Base-by-base conservation (phyloP, 495 filamentous ascomycete genomes). In the Haplographium delicatum region DNA sequence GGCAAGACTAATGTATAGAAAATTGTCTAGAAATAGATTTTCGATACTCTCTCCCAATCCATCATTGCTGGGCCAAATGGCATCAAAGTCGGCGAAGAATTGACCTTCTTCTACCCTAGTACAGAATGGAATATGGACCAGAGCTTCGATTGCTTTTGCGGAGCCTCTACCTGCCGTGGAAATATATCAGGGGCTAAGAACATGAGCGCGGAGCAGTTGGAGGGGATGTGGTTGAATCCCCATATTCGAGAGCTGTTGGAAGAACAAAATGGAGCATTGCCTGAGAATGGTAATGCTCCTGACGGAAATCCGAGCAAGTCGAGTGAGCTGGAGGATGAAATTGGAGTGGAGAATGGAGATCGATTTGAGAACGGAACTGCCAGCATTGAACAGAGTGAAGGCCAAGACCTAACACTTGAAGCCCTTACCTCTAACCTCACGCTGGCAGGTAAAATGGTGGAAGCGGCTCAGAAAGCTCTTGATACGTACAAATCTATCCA, bases 71-170 rank as follows among this genome's bases (percentile, higher is more conserved):
- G 74, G 2, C 76, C 76, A 10, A 67, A 74, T 15, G 75, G 76
- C 28, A 70, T 86, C 22, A 65, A 73, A 41, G 60, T 56, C 1
- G 84, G 83, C 27, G 79, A 88, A 44, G 76, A 81, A 47, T 64
- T 88, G 35, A 88, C 84, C 47, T 88, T 86, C 72, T 89, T 89
- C 69, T 89, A 89, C 61, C 85, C 85, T 5, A 83, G 77, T 47
- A 83, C 83, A 3, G 85, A 89, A 65, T 89, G 82, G 82, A 59
- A 74, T 50, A 88, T 88, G 84, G 79, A 79, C 35, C 83, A 88
- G 67, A 69, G 80, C 15, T 89, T 89, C 57, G 67, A 79, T 51
- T 89, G 85, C 60, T 67, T 64, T 30, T 89, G 85, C 62, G 74
- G 76, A 7, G 69, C 61, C 19, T 58, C 64, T 0, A 58, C 62